Evolutionary conservation across 305 asterid species (phyloP), one percentile per base, ranked within the genome.

Genomic region (Rubia balearica): DNA sequence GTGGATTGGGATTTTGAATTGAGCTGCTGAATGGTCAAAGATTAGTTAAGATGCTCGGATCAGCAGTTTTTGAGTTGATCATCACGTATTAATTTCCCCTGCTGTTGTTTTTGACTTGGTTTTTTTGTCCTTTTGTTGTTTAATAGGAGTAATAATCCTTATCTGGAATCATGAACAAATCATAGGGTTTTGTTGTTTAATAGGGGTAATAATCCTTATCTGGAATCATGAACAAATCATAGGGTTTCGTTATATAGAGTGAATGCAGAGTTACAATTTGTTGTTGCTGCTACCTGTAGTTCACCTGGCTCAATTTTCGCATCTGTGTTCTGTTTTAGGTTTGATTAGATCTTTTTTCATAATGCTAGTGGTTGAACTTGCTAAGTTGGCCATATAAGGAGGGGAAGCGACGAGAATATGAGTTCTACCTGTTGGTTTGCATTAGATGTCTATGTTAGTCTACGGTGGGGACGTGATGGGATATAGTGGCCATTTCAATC

Each of bases 21-120:
- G 71, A 53, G 73, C 68, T 73, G 74, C 74, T 72, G 7, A 53
- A 16, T 62, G 74, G 74, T 68, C 74, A 68, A 36, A 63, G 67
- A 67, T 56, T 61, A 27, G 38, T 61, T 62, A 30, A 40, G 33
- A 51, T 72, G 42, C 1, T 72, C 69, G 71, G 71, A 68, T 73
- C 74, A 73, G 49, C 21, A 59, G 65, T 55, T 36, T 33, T 68
- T 73, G 65, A 73, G 74, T 73, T 7, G 43, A 60, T 68, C 36
- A 9, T 42, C 33, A 13, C 30, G 41, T 41, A 21, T 8, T 13
- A 9, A 4, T 22, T 17, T 5, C 57, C 57, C 57, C 1, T 17
- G 13, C 19, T 5, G 33, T 36, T 62, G 16, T 30, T 46, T 16
- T 7, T 42, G 27, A 5, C 11, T 55, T 75, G 67, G n/a, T n/a